Base-by-base conservation (phyloP, 805 yeast genomes). In the Nakazawaea siamensis region DNA sequence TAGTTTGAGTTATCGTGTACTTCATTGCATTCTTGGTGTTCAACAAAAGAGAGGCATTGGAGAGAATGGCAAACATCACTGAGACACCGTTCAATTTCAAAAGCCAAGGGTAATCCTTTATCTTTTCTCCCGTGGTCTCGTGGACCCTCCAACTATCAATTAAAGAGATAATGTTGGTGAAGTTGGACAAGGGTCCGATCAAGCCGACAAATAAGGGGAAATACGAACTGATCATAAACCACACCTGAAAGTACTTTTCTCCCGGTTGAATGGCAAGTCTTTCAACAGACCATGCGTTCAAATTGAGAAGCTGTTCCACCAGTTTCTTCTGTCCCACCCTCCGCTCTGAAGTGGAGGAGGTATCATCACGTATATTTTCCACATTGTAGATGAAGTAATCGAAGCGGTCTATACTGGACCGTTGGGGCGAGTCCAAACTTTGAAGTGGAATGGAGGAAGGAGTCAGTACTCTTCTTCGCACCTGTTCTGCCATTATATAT, bases 191-290 rank as follows among this genome's bases (percentile, higher is more conserved):
- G 0, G 95, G 94, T 0, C 92, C 94, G 24, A 78, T 47, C 44
- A 90, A 81, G 4, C 90, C 86, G 1, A 88, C 76, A 6, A 80
- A 51, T 18, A 85, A 66, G 0, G 95, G 95, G 43, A 84, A 68
- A 44, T 77, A 76, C 2, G 80, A 68, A 3, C 88, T 76, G 0
- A 79, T 54, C 11, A 68, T 47, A 44, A 80, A 80, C 92, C 94
- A 84, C 24, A 52, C 18, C 4, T 50, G 34, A 27, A 57, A 57
- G 14, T 40, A 15, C 1, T 32, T 25, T n/a, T 57, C 60, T 6
- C 62, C 62, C 1, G 62, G 62, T 28, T 49, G 46, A 5, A 52
- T 52, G 19, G 48, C 45, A 14, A 57, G 43, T 21, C 48, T 46
- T 2, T 52, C 46, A 12, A 54, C 46, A 28, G 52, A 47, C 60